Base-by-base conservation (phyloP, 345 rosid genomes). In the Aquilaria sinensis region DNA sequence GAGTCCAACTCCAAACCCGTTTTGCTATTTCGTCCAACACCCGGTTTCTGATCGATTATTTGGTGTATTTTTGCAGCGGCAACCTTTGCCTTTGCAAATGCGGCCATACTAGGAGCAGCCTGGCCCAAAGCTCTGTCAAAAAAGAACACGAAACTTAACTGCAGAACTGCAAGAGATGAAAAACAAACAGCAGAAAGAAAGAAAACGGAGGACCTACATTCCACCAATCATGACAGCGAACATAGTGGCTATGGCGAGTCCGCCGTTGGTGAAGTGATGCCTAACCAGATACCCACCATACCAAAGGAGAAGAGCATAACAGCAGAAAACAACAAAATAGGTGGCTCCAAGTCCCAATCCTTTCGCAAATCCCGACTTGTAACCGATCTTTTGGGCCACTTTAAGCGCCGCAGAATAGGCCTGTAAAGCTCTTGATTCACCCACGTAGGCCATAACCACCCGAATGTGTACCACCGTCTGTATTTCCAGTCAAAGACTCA, bases 161-260 rank as follows among this genome's bases (percentile, higher is more conserved):
- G 23, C 23, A 23, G 23, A 23, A 23, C 23, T 23, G 23, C 23
- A 23, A 23, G 23, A 23, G 1, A 23, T 23, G 23, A 23, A 23
- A 23, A 23, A 23, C 23, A 23, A 23, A 23, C 23, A 23, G 23
- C 23, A 23, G 23, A 23, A 23, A 23, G 23, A 23, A 23, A 23
- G 23, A 23, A 12, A 23, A 23, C 23, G 49, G 61, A 70, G 62
- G 53, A 77, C 97, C 84, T 75, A 93, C 98, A 93, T 60, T 67
- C 98, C 98, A 70, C 98, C 98, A 9, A 93, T 80, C 98, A 93
- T 93, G 52, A 93, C 98, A 2, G 96, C 94, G 64, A 93, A 93
- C 98, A 93, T 93, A 60, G 98, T 93, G 45, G 98, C 78, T 37
- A 93, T 88, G 6, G 98, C 98, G 30, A 93, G 96, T 49, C 97